phyloP scores from a whole-genome alignment of 306 rosid genomes.

The Cucumis sativus region DNA sequence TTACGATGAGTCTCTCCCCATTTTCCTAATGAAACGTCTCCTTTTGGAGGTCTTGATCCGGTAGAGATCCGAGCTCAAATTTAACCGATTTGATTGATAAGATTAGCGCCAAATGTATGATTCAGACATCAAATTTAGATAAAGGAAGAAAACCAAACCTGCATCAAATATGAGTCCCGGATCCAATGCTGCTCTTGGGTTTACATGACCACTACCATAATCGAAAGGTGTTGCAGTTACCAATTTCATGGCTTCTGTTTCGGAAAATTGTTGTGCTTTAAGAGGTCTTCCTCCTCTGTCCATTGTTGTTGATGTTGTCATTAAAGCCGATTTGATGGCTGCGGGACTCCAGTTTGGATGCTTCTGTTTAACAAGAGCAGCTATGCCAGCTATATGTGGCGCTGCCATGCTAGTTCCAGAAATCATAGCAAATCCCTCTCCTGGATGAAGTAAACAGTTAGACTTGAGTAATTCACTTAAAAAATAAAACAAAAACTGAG shows the following conservation, averaged over 20 bases:
- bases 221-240: conserved; percentile 83
- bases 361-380: conserved; percentile 95
- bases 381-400: conserved; percentile 98
- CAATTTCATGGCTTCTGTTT: conserved; percentile 61
- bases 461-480: not conserved
- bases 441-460: conserved; percentile 27
- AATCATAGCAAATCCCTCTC: conserved; percentile 95
- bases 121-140: not conserved
- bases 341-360: conserved; percentile 99
- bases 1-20: not conserved
- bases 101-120: not conserved
- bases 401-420: conserved; percentile 99
- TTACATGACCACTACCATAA: conserved; percentile 95
- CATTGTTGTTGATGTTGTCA: conserved; percentile 81
- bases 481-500: not conserved
- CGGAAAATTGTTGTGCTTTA: conserved; percentile 85
- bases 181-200: conserved; percentile 92
- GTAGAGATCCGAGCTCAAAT: not conserved
- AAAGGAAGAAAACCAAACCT: conserved; percentile 33
- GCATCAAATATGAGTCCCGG: conserved; percentile 97
- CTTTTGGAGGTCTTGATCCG: not conserved
- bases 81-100: not conserved
- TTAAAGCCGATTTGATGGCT: conserved; percentile 93
- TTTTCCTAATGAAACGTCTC: not conserved
- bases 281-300: conserved; percentile 91